Percentiles rank a stretch among this genome's conserved stretches.
phyloP scores from a whole-genome alignment of 2,329 filamentous ascomycete genomes.

The Aschersonia sp. region DNA sequence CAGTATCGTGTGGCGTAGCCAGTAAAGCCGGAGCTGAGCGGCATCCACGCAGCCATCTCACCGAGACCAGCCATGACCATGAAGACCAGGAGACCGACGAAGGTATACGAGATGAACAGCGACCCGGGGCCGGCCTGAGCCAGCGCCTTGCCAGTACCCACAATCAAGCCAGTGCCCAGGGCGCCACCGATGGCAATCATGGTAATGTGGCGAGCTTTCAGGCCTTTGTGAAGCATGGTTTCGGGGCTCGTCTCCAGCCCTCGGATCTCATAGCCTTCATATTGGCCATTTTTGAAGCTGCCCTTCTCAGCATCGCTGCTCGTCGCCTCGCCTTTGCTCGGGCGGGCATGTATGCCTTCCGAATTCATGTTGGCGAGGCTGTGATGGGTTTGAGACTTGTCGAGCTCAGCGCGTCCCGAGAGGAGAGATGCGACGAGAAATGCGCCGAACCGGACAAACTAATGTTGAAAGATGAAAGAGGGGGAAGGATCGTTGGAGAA shows the following conservation, averaged over 20 bases:
- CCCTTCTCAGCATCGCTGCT: constrained; percentile 8
- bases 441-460: background rate
- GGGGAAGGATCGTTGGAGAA: no score
- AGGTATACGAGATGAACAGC: constrained; percentile 55
- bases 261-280: constrained; percentile 21
- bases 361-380: constrained; percentile 2
- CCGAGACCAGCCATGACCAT: constrained; percentile 70
- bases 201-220: constrained; percentile 39
- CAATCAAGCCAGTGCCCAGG: constrained; percentile 60
- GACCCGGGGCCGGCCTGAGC: constrained; percentile 44
- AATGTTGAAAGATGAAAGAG: background rate
- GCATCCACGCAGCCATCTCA: constrained; percentile 76
- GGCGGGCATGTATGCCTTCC: constrained; percentile 7
- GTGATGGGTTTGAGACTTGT: background rate
- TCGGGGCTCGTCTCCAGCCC: constrained; percentile 34
- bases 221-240: constrained; percentile 34
- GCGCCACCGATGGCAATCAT: constrained; percentile 61
- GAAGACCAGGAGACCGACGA: constrained; percentile 60
- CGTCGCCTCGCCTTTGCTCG: constrained; percentile 4
- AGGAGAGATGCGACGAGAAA: background rate
- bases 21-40: constrained; percentile 64
- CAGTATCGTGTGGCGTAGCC: constrained; percentile 69
- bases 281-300: constrained; percentile 4
- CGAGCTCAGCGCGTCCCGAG: no score
- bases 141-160: constrained; percentile 46